These are phyloP conservation scores for Amborella trichopoda DNA, from an alignment of 164 flowering plant genomes.

Conservation along the genomic window DNA sequence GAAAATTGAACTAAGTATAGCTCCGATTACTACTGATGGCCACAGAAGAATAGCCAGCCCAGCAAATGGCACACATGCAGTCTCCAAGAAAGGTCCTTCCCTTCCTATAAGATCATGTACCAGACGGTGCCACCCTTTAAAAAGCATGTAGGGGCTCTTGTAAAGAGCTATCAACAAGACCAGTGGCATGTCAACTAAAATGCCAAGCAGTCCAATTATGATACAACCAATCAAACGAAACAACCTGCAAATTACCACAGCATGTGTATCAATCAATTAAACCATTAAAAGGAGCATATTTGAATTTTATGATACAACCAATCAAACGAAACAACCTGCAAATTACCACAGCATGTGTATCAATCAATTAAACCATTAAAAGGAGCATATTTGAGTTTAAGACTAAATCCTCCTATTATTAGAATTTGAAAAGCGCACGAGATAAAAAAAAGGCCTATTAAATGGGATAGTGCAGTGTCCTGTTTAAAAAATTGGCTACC, in stretches of 20 bases:
- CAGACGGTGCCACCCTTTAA: slow-evolving; percentile 86
- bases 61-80: slow-evolving; percentile 93
- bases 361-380: no score
- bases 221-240: slow-evolving; percentile 51
- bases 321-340: slow-evolving; percentile 63
- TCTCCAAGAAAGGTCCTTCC: slow-evolving; percentile 94
- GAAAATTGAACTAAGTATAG: slow-evolving; percentile 49
- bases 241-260: slow-evolving; percentile 49
- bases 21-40: slow-evolving; percentile 77
- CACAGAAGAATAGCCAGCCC: slow-evolving; percentile 85
- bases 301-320: slow-evolving; percentile 46
- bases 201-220: slow-evolving; percentile 45
- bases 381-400: no score
- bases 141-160: slow-evolving; percentile 83
- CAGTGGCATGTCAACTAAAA: slow-evolving; percentile 42
- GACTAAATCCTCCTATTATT: slow-evolving; percentile 42
- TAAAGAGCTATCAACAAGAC: slow-evolving; percentile 49
- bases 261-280: no score
- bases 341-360: no score
- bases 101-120: slow-evolving; percentile 88
- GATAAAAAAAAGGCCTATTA: no score
- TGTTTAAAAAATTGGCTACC: no score
- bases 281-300: no score
- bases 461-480: no score
- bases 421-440: no score